These are phyloP conservation scores for Herpetomonas tarakana DNA, from an alignment of 208 protist genomes.

Conservation along the genomic window DNA sequence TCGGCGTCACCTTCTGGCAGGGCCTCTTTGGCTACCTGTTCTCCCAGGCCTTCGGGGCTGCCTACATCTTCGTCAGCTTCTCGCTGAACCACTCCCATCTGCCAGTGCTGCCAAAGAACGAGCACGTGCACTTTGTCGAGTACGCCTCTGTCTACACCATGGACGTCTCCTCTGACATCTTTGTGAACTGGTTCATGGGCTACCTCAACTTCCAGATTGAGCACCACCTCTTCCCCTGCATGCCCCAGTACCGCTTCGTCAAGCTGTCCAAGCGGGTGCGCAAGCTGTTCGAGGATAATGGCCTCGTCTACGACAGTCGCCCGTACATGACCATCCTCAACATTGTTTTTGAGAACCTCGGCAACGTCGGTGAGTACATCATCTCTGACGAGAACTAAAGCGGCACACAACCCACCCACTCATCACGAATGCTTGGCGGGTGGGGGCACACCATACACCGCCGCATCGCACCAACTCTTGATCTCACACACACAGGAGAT, in stretches of 20 bases:
- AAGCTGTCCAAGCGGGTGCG: slow-evolving; percentile 43
- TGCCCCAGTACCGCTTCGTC: slow-evolving; percentile 79
- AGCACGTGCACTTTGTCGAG: slow-evolving; percentile 71
- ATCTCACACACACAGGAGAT: too few species aligned
- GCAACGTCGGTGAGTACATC: slow-evolving; percentile 43
- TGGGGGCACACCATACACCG: too few species aligned
- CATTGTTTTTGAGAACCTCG: slow-evolving; percentile 60
- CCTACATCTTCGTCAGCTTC: slow-evolving; percentile 82
- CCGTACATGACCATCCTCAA: slow-evolving; percentile 37
- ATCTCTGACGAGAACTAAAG: slow-evolving; percentile 15
- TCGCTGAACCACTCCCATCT: slow-evolving; percentile 78
- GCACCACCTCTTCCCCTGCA: slow-evolving; percentile 85
- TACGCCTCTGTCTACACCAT: slow-evolving; percentile 69
- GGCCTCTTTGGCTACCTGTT: slow-evolving; percentile 47
- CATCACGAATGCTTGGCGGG: slow-evolving; percentile 5
- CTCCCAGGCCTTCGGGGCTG: slow-evolving; percentile 48
- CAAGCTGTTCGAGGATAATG: slow-evolving; percentile 60
- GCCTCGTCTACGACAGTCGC: slow-evolving; percentile 46
- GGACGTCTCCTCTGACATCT: slow-evolving; percentile 45
- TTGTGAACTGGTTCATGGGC: slow-evolving; percentile 73
- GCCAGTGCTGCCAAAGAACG: slow-evolving; percentile 33
- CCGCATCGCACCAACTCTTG: too few species aligned
- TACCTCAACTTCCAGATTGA: slow-evolving; percentile 87
- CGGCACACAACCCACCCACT: not conserved
- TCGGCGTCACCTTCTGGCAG: slow-evolving; percentile 35